phyloP scores from a whole-genome alignment of 768 basidiomycete genomes.

The Omphalotus guepiniiformis region DNA sequence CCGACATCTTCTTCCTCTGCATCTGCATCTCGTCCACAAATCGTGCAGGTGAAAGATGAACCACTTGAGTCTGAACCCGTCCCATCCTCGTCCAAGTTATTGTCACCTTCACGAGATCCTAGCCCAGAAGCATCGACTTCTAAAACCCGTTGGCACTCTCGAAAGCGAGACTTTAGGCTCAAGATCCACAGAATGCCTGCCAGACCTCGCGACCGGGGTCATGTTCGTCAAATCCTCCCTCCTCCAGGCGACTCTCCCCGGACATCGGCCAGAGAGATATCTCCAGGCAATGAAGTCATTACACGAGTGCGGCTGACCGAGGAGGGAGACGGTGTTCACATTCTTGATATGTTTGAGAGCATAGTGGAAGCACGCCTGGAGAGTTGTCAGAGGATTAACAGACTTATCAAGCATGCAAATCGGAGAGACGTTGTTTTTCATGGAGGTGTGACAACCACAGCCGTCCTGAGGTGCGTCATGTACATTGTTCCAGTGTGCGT shows the following conservation, averaged over 20 bases:
- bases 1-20: background rate
- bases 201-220: background rate
- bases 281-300: too few species aligned
- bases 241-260: too few species aligned
- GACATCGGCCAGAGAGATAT: too few species aligned
- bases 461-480: too few species aligned
- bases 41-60: background rate
- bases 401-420: conserved; percentile 47
- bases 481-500: conserved; percentile 1
- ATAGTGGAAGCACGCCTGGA: conserved; percentile 75
- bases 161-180: background rate
- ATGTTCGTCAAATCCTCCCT: too few species aligned
- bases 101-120: too few species aligned
- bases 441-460: background rate
- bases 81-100: too few species aligned
- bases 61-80: too few species aligned
- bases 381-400: conserved; percentile 64
- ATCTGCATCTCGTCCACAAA: background rate
- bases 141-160: background rate
- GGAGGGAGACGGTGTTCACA: too few species aligned
- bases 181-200: background rate
- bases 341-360: conserved; percentile 65
- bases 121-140: too few species aligned
- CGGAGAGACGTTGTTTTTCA: conserved; percentile 17
- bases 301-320: too few species aligned